These are phyloP conservation scores for Citrus inodora DNA, from an alignment of 345 rosid species.

Conservation along the genomic window DNA sequence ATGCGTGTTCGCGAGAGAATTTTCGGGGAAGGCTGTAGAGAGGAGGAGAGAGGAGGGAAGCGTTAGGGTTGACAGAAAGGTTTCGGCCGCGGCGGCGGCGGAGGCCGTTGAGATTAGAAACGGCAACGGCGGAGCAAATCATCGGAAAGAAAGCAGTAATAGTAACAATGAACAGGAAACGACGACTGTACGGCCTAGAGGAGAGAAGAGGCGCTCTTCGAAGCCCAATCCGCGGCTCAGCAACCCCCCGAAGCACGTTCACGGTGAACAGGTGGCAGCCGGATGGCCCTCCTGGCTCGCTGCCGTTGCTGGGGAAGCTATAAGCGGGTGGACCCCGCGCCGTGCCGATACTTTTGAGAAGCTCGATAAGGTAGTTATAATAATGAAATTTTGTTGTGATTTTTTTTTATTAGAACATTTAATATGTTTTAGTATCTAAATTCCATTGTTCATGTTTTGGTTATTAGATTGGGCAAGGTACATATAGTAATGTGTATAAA, in stretches of 20 bases:
- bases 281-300: conserved; percentile 91
- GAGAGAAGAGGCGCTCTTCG: conserved; percentile 41
- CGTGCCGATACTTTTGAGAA: conserved; percentile 78
- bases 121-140: conserved; percentile 30
- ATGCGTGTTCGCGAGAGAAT: conserved; percentile 68
- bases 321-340: conserved; percentile 79
- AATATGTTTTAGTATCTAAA: not conserved
- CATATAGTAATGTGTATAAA: conserved; percentile 91
- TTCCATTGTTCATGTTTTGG: not conserved
- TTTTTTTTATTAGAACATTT: too few species aligned
- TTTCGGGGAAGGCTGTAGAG: conserved; percentile 43
- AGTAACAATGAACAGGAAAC: conserved; percentile 20
- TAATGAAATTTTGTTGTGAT: not conserved
- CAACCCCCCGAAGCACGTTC: conserved; percentile 54
- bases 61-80: conserved; percentile 27
- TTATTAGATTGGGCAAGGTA: conserved; percentile 75
- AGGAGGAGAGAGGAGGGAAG: conserved; percentile 25
- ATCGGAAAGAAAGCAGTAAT: conserved; percentile 11
- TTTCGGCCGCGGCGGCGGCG: conserved; percentile 35
- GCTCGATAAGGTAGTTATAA: conserved; percentile 54
- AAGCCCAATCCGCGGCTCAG: conserved; percentile 59
- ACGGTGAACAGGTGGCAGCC: conserved; percentile 80
- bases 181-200: conserved; percentile 17
- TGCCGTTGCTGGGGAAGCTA: conserved; percentile 74
- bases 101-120: conserved; percentile 35